Base-by-base conservation (phyloP, 805 yeast species). In the Isabelozyma gotoi region DNA sequence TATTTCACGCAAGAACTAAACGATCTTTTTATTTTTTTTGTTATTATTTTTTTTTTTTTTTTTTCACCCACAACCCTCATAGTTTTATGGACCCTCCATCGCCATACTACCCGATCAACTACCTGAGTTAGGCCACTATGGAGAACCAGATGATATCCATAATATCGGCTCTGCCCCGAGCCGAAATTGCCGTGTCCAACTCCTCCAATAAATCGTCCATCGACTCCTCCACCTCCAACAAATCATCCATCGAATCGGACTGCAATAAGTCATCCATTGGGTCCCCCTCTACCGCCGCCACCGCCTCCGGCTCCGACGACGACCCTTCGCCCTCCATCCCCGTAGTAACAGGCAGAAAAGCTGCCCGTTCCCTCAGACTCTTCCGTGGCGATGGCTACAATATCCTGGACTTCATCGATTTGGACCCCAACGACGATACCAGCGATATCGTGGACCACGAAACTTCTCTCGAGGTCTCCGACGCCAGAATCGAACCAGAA, bases 321-420 rank as follows among this genome's bases (percentile, higher is more conserved):
- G 36, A 42, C 18, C 33, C 44, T 11, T 29, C 39, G 34, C 33
- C 29, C 31, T 40, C n/a, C 2, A 19, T 16, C 29, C 39, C 39
- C 17, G 14, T 49, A 5, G 65, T 74, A 29, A 69, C 80, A 1
- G 82, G 82, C 4, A 63, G 84, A 45, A 79, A 79, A 52, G 84
- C 84, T 0, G 84, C 85, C 10, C 67, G 76, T 40, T 76, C 84
- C 1, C 59, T 81, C 18, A 63, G 84, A 36, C 59, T 82, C 11
- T 82, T 82, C 53, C 67, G 79, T 43, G 65, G 64, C 10, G 61
- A 51, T 20, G 36, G 43, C 17, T 33, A 45, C 33, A 37, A 42
- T n/a, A 31, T 48, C 18, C 44, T 38, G 14, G 39, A 33, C 8
- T 21, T 45, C 8, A 45, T 45, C 16, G 51, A 48, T 17, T 14